Conservation (phyloP, 225 moss, liverwort and hornwort genomes). For the Pseudisothecium myosuroides region DNA sequence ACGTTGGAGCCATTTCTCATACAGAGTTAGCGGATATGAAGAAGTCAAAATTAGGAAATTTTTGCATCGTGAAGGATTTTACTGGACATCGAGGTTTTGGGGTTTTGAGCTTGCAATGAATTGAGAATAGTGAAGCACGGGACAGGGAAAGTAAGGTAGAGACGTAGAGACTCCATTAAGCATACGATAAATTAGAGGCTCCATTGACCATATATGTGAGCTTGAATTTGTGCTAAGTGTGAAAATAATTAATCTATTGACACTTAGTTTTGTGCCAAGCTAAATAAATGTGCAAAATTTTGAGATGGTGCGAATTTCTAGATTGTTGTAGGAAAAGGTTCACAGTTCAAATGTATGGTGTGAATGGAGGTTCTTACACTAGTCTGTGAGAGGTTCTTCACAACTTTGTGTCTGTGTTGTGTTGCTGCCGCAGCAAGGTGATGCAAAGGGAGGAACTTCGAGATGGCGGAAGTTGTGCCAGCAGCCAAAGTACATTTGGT, state of each 20-base stretch:
- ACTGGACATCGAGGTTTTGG: too few species aligned
- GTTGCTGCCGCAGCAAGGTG: neutral
- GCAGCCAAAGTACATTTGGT: conserved; percentile 7
- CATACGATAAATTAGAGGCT: neutral
- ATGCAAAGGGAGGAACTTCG: neutral
- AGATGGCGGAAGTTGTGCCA: conserved; percentile 5
- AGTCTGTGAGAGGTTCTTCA: neutral
- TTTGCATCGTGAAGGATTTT: neutral
- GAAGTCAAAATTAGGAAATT: neutral
- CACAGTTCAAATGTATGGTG: too few species aligned
- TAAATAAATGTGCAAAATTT: neutral
- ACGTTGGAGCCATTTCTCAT: neutral
- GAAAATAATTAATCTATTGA: too few species aligned
- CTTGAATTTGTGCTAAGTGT: neutral
- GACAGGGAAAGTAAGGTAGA: neutral
- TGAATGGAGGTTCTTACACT: neutral
- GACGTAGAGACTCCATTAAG: neutral
- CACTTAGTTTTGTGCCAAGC: neutral
- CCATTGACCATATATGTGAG: too few species aligned
- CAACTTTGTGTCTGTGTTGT: neutral
- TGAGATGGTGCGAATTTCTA: too few species aligned
- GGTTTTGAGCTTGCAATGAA: neutral
- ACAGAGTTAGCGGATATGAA: neutral
- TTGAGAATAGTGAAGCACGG: neutral
- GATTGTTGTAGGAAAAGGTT: neutral